These are phyloP conservation scores for Perkinsus marinus DNA, from an alignment of 169 alveolate genomes.

Conservation along the genomic window DNA sequence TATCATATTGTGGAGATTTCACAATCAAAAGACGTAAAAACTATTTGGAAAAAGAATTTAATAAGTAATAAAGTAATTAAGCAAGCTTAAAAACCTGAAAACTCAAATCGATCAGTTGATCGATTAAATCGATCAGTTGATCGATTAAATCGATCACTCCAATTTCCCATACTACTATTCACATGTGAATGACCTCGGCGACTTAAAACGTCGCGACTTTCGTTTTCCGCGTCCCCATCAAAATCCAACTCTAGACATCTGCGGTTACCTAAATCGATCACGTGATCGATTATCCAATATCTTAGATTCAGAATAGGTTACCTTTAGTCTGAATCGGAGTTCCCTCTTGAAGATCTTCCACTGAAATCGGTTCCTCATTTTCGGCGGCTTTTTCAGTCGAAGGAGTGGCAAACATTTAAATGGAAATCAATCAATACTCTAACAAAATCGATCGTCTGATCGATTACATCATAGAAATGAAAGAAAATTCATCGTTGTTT, in stretches of 20 bases:
- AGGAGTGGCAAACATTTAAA: too few relatives aligned
- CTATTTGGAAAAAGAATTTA: too few relatives aligned
- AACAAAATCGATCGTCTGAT: too few relatives aligned
- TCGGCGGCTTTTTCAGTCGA: too few relatives aligned
- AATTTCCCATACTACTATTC: not conserved
- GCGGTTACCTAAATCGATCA: not conserved
- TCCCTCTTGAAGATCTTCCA: not conserved
- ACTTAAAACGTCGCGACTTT: not conserved
- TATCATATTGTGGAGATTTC: too few relatives aligned
- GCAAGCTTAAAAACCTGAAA: too few relatives aligned
- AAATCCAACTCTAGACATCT: not conserved
- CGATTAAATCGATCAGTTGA: too few relatives aligned
- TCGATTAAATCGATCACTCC: not conserved
- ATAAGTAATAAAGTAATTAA: too few relatives aligned
- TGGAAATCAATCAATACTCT: too few relatives aligned
- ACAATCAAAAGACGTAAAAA: too few relatives aligned
- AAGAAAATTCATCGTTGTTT: too few relatives aligned
- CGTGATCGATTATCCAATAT: not conserved
- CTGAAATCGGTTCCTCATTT: not conserved
- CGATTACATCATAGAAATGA: too few relatives aligned
- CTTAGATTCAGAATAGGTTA: not conserved
- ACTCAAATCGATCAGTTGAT: not conserved
- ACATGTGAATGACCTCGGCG: not conserved
- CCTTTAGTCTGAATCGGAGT: not conserved
- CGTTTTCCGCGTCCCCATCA: not conserved